Evolutionary conservation across 2,329 filamentous ascomycete species (phyloP).

Genomic region (Fusarium sp.): DNA sequence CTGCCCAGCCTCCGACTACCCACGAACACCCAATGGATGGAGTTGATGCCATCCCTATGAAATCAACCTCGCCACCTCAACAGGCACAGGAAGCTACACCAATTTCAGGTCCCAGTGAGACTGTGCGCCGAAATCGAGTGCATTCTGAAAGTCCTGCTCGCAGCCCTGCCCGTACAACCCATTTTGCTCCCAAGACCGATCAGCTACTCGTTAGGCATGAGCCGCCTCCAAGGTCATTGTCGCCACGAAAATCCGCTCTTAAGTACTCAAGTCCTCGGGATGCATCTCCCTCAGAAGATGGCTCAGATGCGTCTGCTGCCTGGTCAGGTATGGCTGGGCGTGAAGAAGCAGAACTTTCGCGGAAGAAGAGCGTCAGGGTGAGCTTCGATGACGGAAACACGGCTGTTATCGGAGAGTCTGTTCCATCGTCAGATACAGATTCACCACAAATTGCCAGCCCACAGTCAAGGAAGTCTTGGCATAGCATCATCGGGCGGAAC

Average conservation of each 20-base stretch:
- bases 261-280: slow-evolving; percentile 70
- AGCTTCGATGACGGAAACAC: slow-evolving; percentile 81
- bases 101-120: slow-evolving; percentile 25
- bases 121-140: slow-evolving; percentile 50
- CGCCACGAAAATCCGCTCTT: slow-evolving; percentile 81
- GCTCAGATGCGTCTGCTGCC: slow-evolving; percentile 58
- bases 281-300: slow-evolving; percentile 62
- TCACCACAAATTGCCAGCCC: slow-evolving; percentile 52
- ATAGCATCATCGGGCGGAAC: slow-evolving; percentile 58
- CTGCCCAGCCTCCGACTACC: slow-evolving; percentile 11
- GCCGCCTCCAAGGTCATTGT: slow-evolving; percentile 77
- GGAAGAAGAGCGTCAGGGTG: slow-evolving; percentile 76
- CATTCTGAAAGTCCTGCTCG: slow-evolving; percentile 72
- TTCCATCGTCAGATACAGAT: slow-evolving; percentile 52
- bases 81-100: slow-evolving; percentile 1
- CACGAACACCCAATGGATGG: slow-evolving; percentile 33
- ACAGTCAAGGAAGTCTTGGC: slow-evolving; percentile 63
- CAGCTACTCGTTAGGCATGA: slow-evolving; percentile 71
- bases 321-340: slow-evolving; percentile 41
- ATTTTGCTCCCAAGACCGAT: slow-evolving; percentile 71
- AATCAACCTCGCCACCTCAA: slow-evolving; percentile 28
- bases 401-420: slow-evolving; percentile 64
- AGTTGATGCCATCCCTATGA: slow-evolving; percentile 52
- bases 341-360: slow-evolving; percentile 54
- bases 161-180: slow-evolving; percentile 74